Percentiles rank a stretch among this genome's conserved stretches.
Conservation (phyloP, 306 rosid genomes). For the Chamaecrista fasciculata region DNA sequence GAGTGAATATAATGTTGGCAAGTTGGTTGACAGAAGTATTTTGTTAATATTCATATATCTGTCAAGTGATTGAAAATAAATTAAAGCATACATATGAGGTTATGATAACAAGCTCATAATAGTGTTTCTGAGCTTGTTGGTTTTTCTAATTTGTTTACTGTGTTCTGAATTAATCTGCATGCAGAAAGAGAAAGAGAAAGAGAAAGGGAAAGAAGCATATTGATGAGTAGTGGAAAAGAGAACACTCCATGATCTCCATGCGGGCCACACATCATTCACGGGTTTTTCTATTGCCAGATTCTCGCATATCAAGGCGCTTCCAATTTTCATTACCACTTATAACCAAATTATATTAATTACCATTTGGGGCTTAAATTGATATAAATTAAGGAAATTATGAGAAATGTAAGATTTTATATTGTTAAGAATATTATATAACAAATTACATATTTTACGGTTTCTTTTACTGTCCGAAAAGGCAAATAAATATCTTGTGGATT, state of each 20-base stretch:
- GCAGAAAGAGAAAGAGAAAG: constrained; percentile 28
- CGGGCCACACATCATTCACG: constrained; percentile 83
- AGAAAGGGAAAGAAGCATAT: not conserved
- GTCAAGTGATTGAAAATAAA: too few relatives aligned
- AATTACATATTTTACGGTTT: too few relatives aligned
- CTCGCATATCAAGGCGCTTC: constrained; percentile 35
- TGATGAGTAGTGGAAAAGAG: constrained; percentile 45
- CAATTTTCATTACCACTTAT: too few relatives aligned
- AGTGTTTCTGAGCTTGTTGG: constrained; percentile 33
- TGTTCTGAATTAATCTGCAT: constrained; percentile 39
- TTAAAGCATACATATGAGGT: constrained; percentile 32
- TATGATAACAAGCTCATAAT: constrained; percentile 37
- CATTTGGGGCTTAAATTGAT: too few relatives aligned
- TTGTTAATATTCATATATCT: constrained; percentile 1
- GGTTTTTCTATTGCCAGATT: constrained; percentile 76
- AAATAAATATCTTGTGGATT: too few relatives aligned
- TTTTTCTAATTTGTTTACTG: constrained; percentile 26
- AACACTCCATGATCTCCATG: constrained; percentile 38
- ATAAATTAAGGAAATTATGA: too few relatives aligned
- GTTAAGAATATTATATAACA: too few relatives aligned
- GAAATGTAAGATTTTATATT: too few relatives aligned
- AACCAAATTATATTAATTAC: too few relatives aligned
- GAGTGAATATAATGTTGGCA: not conserved
- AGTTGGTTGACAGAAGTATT: not conserved
- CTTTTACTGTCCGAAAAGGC: too few relatives aligned